phyloP scores from a whole-genome alignment of 257 asterid genomes.

The Plantago elongata region DNA sequence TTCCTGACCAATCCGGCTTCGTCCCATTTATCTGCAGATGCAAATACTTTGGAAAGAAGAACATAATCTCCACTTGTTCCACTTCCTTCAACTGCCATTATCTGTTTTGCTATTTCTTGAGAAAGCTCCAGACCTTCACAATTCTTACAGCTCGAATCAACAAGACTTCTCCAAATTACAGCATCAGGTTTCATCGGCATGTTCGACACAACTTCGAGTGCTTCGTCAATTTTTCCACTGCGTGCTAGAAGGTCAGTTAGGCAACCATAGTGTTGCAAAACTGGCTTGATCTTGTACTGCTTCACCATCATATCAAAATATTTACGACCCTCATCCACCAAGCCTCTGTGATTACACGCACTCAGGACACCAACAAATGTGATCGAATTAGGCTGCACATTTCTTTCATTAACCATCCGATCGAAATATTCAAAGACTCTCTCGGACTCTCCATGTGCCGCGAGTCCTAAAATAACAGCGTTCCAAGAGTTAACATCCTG shows the following conservation, averaged over 20 bases:
- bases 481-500: slow-evolving; percentile 76
- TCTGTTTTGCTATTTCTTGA: slow-evolving; percentile 49
- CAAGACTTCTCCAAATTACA: slow-evolving; percentile 76
- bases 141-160: slow-evolving; percentile 57
- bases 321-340: slow-evolving; percentile 47
- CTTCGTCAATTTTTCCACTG: slow-evolving; percentile 51
- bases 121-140: slow-evolving; percentile 41
- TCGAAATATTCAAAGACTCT: slow-evolving; percentile 38
- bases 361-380: slow-evolving; percentile 66
- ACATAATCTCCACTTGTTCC: slow-evolving; percentile 55
- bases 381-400: slow-evolving; percentile 50
- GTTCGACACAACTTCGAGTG: slow-evolving; percentile 46
- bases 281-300: slow-evolving; percentile 45
- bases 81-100: slow-evolving; percentile 36
- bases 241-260: slow-evolving; percentile 66
- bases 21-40: slow-evolving; percentile 61
- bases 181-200: slow-evolving; percentile 79
- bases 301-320: slow-evolving; percentile 49
- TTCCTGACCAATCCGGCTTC: slow-evolving; percentile 72
- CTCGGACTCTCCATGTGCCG: slow-evolving; percentile 61
- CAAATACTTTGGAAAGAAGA: slow-evolving; percentile 63
- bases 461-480: slow-evolving; percentile 53
- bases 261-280: slow-evolving; percentile 81
- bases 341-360: slow-evolving; percentile 71
- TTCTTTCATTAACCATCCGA: slow-evolving; percentile 44